Percentiles rank a stretch among this genome's conserved stretches.
phyloP scores from a whole-genome alignment of 257 asterid species.

The Fraxinus anomala region DNA sequence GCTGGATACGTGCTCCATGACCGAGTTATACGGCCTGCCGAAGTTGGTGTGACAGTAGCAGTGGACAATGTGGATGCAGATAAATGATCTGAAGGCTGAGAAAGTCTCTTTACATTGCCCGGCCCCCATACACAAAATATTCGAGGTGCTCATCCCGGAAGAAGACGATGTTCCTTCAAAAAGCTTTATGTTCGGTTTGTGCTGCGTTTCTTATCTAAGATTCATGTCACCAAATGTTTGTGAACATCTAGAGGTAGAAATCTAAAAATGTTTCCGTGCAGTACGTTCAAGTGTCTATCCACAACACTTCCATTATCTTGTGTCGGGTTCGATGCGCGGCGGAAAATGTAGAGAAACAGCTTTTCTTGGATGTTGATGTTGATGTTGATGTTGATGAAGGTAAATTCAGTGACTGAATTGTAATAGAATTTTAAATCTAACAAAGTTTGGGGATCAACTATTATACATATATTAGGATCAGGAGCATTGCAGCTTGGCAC shows the following conservation, averaged over 20 bases:
- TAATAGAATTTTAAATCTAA: too few relatives aligned
- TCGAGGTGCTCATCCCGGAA: not conserved
- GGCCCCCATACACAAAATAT: not conserved
- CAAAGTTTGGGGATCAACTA: too few relatives aligned
- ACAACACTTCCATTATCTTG: not conserved
- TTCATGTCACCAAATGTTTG: not conserved
- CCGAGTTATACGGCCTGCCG: conserved; percentile 84
- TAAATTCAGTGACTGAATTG: too few relatives aligned
- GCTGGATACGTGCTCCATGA: conserved; percentile 73
- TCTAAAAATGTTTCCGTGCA: not conserved
- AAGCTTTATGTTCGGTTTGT: not conserved
- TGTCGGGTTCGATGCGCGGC: not conserved
- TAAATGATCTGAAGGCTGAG: conserved; percentile 33
- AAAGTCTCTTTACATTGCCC: not conserved
- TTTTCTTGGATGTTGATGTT: not conserved
- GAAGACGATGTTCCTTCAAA: not conserved
- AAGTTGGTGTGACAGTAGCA: conserved; percentile 76
- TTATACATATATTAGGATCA: too few relatives aligned
- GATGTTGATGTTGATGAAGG: too few relatives aligned
- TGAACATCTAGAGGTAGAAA: not conserved
- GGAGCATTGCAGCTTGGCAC: too few relatives aligned
- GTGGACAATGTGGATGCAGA: conserved; percentile 39
- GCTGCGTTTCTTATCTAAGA: not conserved
- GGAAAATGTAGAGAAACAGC: not conserved
- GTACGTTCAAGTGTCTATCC: not conserved